These are phyloP conservation scores for Aureobasidium sp. DNA, from an alignment of 2,329 filamentous ascomycete species.

Conservation along the genomic window DNA sequence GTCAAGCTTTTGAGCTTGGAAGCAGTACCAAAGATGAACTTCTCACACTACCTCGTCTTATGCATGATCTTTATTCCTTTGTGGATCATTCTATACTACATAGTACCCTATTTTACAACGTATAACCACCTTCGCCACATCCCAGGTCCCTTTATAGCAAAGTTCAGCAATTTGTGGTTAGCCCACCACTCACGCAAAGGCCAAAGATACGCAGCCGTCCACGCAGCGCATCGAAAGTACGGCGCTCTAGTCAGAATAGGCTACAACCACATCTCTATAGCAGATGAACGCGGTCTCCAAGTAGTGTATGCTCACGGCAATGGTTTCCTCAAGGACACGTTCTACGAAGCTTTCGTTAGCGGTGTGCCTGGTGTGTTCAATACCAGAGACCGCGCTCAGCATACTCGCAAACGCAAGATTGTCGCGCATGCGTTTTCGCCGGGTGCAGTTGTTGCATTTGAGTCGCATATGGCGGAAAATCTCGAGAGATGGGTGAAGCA, in stretches of 20 bases:
- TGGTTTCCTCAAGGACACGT: slow-evolving; percentile 29
- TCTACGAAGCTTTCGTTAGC: slow-evolving; percentile 31
- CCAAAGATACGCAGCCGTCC: slow-evolving; percentile 22
- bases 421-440: slow-evolving; percentile 32
- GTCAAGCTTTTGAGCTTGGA: not conserved
- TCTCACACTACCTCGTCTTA: not conserved
- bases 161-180: slow-evolving; percentile 22
- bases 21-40: not conserved
- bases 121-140: slow-evolving; percentile 19
- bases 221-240: slow-evolving; percentile 16
- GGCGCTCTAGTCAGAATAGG: slow-evolving; percentile 7
- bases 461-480: slow-evolving; percentile 28
- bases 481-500: slow-evolving; percentile 21
- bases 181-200: slow-evolving; percentile 20
- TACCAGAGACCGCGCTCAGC: slow-evolving; percentile 28
- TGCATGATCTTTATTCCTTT: not conserved
- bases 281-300: slow-evolving; percentile 22
- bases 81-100: slow-evolving; percentile 18
- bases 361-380: slow-evolving; percentile 31
- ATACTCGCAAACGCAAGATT: slow-evolving; percentile 31
- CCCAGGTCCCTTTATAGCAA: slow-evolving; percentile 21
- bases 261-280: slow-evolving; percentile 21
- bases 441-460: slow-evolving; percentile 28
- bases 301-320: slow-evolving; percentile 28
- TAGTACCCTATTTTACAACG: slow-evolving; percentile 22